Evolutionary conservation across 495 filamentous ascomycete species (phyloP), one percentile per base, ranked within the genome.

Genomic region (Aspergillus sclerotioniger): DNA sequence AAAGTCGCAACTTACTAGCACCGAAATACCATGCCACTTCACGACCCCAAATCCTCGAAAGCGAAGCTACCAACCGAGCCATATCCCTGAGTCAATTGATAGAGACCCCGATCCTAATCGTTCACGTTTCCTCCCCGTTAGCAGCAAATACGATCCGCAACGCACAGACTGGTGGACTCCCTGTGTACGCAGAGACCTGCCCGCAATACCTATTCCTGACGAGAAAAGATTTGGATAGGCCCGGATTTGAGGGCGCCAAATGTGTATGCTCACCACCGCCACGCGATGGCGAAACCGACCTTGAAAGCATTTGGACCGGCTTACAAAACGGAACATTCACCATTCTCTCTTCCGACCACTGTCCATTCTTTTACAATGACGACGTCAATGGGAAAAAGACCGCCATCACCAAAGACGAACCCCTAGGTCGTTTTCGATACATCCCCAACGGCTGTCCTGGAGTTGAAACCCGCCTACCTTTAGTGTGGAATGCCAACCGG

Each of bases 131-230:
- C 45, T 80, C 78, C 6, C 76, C 76, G 8, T 64, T 68, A 15
- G 82, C 82, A 0, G 73, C 81, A 8, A 57, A 60, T 17, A 71
- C 75, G 33, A 82, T 87, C 65, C 75, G 81, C n/a, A 60, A 71
- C 15, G 84, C 84, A 2, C 84, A 87, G 57, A 82, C 77, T 3
- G 59, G 62, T 17, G 75, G 78, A 0, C 71, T 83, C 28, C 84
- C 84, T 0, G 71, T 87, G 1, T 79, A 83, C 58, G 84, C 82
- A 13, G 84, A 87, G 66, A 87, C 84, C 7, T 86, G 84, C 61
- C 84, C 84, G 1, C 84, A 87, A 53, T 87, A 87, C 58, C 69
- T 86, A 1, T 83, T 84, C 62, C 73, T 87, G 1, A 82, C 79
- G 1, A 68, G 79, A 1, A 76, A 80, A 19, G 76, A 76, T 48